Evolutionary conservation across 805 yeast genomes (phyloP), one percentile per base, ranked within the genome.

Genomic region (Spathaspora arborariae): DNA sequence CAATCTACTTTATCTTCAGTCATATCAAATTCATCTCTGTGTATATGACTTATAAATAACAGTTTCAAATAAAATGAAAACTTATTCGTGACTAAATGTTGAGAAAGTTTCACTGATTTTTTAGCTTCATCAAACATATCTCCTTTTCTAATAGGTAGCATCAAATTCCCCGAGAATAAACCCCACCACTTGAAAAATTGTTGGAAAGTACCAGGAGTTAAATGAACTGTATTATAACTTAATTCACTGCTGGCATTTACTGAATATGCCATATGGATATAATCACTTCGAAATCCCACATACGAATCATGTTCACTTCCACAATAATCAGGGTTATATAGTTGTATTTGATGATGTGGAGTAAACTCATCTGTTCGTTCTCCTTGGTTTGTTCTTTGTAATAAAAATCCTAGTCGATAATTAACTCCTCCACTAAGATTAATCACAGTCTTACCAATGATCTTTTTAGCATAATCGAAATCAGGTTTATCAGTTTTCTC

Each of bases 101-200:
- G 76, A 0, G 95, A 86, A 57, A 91, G 85, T 62, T 88, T 90
- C 47, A 80, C 80, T 7, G 81, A 69, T 24, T 75, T 63, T 45
- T 73, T 73, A 5, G 65, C 59, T 19, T 79, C 79, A 0, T 81
- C 81, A 68, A 88, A 92, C 20, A 94, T 59, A 1, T 67, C 63
- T 0, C 98, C 97, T 40, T 79, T 74, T 44, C 95, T 76, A 13
- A 89, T 78, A 0, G 98, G 96, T 18, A 91, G 70, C 44, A 89
- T 81, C 54, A 85, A 74, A 46, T 84, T 82, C 20, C 92, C 84
- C n/a, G 84, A 78, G 63, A 92, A 92, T 53, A 87, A 76, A 27
- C 67, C 65, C 96, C 97, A 91, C 98, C 98, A 94, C 4, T 64
- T 59, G 57, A 81, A 82, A 67, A 94, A 90, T 49, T 82, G 85